phyloP scores from a whole-genome alignment of 75 land plant genomes.

The Selaginella tamariscina region DNA sequence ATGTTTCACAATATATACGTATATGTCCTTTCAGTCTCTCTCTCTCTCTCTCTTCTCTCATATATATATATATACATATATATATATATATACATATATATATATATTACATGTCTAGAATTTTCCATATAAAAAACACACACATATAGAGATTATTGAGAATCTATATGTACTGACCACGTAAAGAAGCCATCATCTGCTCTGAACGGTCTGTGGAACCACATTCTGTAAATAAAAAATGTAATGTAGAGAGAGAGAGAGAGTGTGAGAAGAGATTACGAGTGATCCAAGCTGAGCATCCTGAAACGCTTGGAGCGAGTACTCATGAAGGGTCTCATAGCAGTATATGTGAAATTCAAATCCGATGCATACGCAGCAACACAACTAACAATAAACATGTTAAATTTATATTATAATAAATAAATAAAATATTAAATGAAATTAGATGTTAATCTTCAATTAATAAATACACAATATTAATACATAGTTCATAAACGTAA shows the following conservation, averaged over 20 bases:
- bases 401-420: background rate
- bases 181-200: slow-evolving; percentile 93
- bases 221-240: slow-evolving; percentile 57
- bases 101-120: no score
- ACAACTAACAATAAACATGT: slow-evolving; percentile 45
- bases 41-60: no score
- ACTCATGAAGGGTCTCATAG: slow-evolving; percentile 54
- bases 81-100: no score
- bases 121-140: background rate
- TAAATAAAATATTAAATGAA: no score
- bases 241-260: background rate
- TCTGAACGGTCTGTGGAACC: slow-evolving; percentile 83
- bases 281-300: slow-evolving; percentile 71
- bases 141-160: background rate
- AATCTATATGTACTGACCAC: slow-evolving; percentile 45
- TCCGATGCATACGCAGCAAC: slow-evolving; percentile 91
- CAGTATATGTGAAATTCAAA: slow-evolving; percentile 44
- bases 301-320: slow-evolving; percentile 14
- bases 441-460: no score
- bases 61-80: no score
- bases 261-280: slow-evolving; percentile 42
- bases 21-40: no score
- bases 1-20: no score
- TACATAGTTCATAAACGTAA: slow-evolving; percentile 5
- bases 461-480: no score